phyloP scores from a whole-genome alignment of 1,139 yeast species.

The Geotrichum aggregatum region DNA sequence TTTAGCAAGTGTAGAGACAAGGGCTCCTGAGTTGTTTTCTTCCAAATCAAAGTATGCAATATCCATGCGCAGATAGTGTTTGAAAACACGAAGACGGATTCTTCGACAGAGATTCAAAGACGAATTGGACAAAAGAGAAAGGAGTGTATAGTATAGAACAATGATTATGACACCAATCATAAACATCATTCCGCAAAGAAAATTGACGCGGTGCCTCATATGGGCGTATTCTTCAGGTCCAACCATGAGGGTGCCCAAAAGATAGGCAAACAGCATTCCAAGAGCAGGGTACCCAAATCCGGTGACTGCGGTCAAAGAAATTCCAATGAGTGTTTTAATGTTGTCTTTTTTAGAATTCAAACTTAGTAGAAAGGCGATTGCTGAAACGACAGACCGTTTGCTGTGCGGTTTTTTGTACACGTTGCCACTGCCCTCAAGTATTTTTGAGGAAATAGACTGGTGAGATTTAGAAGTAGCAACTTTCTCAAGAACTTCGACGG shows the following conservation, averaged over 20 bases:
- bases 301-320: constrained; percentile 32
- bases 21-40: constrained; percentile 59
- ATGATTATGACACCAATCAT: constrained; percentile 38
- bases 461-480: constrained; percentile 5
- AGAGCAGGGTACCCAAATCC: constrained; percentile 45
- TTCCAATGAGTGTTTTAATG: constrained; percentile 30
- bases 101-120: constrained; percentile 21
- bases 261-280: constrained; percentile 40
- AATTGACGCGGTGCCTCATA: constrained; percentile 40
- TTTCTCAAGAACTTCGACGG: background rate
- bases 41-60: constrained; percentile 82
- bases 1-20: constrained; percentile 73
- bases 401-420: background rate
- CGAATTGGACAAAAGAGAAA: constrained; percentile 28
- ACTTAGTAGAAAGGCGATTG: background rate
- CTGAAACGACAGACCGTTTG: background rate
- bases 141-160: constrained; percentile 31
- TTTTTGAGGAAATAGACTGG: constrained; percentile 7
- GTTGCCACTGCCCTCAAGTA: background rate
- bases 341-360: constrained; percentile 1
- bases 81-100: constrained; percentile 33
- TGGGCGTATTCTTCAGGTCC: constrained; percentile 33
- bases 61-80: constrained; percentile 59
- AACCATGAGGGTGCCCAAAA: constrained; percentile 39
- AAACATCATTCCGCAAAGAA: constrained; percentile 41